Evolutionary conservation across 106 monocot genomes (phyloP).

Genomic region (Platanthera zijinensis): DNA sequence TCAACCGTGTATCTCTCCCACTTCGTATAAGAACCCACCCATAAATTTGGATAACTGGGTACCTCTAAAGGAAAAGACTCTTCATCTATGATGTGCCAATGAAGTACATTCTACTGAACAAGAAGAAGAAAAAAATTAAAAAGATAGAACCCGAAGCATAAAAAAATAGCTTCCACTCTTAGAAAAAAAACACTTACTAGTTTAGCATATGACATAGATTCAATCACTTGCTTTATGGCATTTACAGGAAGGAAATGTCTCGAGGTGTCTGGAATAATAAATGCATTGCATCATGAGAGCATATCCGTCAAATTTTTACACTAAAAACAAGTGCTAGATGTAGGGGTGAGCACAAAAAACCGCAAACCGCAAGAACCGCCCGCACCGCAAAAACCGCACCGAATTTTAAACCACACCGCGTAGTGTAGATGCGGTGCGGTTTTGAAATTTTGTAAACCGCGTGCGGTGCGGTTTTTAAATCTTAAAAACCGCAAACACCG

Average conservation of each 20-base stretch:
- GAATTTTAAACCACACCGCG: no score
- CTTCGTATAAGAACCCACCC: constrained; percentile 90
- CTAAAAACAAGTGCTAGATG: neutral
- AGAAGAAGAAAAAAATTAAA: constrained; percentile 1
- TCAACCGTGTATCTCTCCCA: constrained; percentile 89
- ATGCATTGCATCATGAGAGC: neutral
- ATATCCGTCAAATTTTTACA: no score
- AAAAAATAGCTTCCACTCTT: neutral
- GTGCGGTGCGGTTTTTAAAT: no score
- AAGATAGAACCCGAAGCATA: constrained; percentile 6
- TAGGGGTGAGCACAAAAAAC: no score
- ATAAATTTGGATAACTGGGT: constrained; percentile 84
- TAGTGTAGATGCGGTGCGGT: no score
- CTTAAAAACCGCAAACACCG: no score
- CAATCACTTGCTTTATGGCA: constrained; percentile 89
- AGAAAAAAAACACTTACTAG: constrained; percentile 49
- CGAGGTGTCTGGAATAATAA: constrained; percentile 66
- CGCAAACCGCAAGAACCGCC: no score
- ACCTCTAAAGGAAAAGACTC: constrained; percentile 94
- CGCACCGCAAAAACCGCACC: no score
- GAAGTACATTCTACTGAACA: constrained; percentile 97
- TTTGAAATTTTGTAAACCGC: no score
- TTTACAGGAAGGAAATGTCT: constrained; percentile 81
- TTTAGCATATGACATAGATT: constrained; percentile 97
- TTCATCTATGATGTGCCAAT: constrained; percentile 99